Conservation (phyloP, 208 protist genomes). For the Balamuthia mandrillaris region DNA sequence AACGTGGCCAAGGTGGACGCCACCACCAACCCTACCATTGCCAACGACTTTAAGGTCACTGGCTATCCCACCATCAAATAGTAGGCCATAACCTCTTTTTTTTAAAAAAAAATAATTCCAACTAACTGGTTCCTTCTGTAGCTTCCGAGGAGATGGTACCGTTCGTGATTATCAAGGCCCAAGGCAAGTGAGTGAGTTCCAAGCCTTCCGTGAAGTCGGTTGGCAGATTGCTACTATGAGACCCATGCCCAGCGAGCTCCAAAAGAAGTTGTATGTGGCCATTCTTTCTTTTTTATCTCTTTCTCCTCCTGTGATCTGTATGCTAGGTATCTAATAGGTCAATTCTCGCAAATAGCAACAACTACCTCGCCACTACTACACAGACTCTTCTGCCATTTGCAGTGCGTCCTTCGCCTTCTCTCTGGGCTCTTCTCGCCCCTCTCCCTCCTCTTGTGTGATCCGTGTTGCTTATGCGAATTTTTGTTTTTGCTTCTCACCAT, state of each 20-base stretch:
- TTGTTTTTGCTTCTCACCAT: neutral
- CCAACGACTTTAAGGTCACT: neutral
- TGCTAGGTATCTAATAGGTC: neutral
- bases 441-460: neutral
- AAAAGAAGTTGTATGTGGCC: neutral
- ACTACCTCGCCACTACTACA: neutral
- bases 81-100: neutral
- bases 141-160: neutral
- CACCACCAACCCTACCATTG: neutral
- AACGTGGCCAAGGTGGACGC: conserved; percentile 18
- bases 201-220: neutral
- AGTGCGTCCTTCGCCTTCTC: neutral
- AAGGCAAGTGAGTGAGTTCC: neutral
- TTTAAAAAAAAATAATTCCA: neutral
- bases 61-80: neutral
- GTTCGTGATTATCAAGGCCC: neutral
- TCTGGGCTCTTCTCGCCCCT: neutral
- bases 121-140: neutral
- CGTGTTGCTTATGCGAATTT: neutral
- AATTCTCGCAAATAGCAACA: neutral
- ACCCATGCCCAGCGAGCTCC: neutral
- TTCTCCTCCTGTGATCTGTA: neutral
- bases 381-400: neutral
- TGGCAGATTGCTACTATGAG: neutral
- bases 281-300: too few relatives aligned